Evolutionary conservation across 1,284 basidiomycete genomes (phyloP).

Genomic region (Flammula alnicola): DNA sequence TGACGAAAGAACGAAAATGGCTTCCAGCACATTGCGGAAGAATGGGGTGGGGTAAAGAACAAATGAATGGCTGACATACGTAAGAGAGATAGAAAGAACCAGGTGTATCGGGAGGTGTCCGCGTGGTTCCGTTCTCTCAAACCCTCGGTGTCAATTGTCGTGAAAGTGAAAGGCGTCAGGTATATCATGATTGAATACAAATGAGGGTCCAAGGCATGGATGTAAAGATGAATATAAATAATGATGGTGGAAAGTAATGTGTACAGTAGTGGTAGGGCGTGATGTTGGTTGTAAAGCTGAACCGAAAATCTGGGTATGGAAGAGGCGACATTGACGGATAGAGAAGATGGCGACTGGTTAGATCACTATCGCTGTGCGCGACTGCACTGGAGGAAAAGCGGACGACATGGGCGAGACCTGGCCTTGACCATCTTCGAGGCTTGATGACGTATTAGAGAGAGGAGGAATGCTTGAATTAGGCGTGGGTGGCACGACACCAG

Average conservation of each 20-base stretch:
- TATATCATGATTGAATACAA: slow-evolving; percentile 21
- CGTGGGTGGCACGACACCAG: slow-evolving; percentile 57
- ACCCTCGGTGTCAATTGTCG: slow-evolving; percentile 10
- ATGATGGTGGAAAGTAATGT: slow-evolving; percentile 15
- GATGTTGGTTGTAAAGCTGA: slow-evolving; percentile 3
- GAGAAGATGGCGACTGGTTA: slow-evolving; percentile 9
- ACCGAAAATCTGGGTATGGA: not conserved
- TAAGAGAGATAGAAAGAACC: slow-evolving; percentile 8
- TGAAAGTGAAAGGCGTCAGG: slow-evolving; percentile 14
- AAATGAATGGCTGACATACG: slow-evolving; percentile 12
- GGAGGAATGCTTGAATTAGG: slow-evolving; percentile 53
- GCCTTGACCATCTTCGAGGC: slow-evolving; percentile 48
- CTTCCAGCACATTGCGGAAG: slow-evolving; percentile 18
- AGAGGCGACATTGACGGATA: not conserved
- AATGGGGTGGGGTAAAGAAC: slow-evolving; percentile 6
- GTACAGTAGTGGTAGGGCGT: slow-evolving; percentile 14
- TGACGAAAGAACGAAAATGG: slow-evolving; percentile 8
- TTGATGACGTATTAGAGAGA: slow-evolving; percentile 33
- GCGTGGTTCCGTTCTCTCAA: slow-evolving; percentile 8
- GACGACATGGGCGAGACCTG: slow-evolving; percentile 78
- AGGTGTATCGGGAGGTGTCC: slow-evolving; percentile 6
- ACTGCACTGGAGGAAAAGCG: slow-evolving; percentile 59
- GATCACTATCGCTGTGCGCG: slow-evolving; percentile 30
- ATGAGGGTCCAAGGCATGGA: slow-evolving; percentile 19
- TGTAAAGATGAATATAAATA: slow-evolving; percentile 24